Evolutionary conservation across 768 basidiomycete species (phyloP).

Genomic region (Trametes sanguinea): DNA sequence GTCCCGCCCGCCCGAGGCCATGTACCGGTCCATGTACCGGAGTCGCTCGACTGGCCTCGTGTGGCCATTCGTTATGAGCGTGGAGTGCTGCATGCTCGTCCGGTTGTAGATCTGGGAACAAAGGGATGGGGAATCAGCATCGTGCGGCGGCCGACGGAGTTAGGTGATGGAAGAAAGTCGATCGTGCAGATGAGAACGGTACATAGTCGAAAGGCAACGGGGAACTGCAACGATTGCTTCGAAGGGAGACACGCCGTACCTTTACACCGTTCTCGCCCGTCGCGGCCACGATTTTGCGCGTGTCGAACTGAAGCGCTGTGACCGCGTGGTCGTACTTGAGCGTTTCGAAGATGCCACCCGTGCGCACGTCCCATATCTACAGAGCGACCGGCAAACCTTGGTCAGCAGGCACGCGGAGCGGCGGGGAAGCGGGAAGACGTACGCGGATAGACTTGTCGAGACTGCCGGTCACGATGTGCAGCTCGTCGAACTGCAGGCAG

Average conservation of each 20-base stretch:
- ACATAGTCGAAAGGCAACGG: neutral
- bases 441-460: slow-evolving; percentile 92
- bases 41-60: slow-evolving; percentile 83
- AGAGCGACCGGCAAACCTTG: neutral
- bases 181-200: too few relatives aligned
- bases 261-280: slow-evolving; percentile 93
- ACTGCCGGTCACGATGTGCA: slow-evolving; percentile 89
- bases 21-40: slow-evolving; percentile 95
- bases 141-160: slow-evolving; percentile 2
- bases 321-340: slow-evolving; percentile 90
- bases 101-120: slow-evolving; percentile 85
- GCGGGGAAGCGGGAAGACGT: slow-evolving; percentile 31
- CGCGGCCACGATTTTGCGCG: slow-evolving; percentile 89
- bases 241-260: slow-evolving; percentile 42
- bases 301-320: slow-evolving; percentile 92
- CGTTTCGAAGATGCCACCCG: slow-evolving; percentile 84
- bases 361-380: slow-evolving; percentile 96
- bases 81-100: slow-evolving; percentile 86
- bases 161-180: neutral
- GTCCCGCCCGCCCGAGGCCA: slow-evolving; percentile 89
- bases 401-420: slow-evolving; percentile 7
- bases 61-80: slow-evolving; percentile 90
- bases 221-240: too few relatives aligned
- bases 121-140: slow-evolving; percentile 2
- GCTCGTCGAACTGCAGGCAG: slow-evolving; percentile 94